Conservation (phyloP, 1,284 basidiomycete genomes). For the Retiboletus fuscus region DNA sequence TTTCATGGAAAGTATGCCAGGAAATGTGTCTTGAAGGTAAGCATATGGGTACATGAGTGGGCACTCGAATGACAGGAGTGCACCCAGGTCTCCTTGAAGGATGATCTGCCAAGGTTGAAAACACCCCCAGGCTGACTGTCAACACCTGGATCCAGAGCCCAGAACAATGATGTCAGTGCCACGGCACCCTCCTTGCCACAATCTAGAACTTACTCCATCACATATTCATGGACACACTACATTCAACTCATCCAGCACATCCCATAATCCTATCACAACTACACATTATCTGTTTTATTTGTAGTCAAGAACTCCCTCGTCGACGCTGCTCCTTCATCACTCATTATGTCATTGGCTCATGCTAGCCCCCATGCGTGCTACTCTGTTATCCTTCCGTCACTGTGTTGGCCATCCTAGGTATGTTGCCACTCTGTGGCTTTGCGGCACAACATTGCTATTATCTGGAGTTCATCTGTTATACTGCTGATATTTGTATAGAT, state of each 20-base stretch:
- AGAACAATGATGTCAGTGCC: slow-evolving; percentile 33
- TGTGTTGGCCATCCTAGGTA: slow-evolving; percentile 32
- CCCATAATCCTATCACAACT: slow-evolving; percentile 40
- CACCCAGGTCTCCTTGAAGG: slow-evolving; percentile 61
- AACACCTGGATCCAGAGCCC: slow-evolving; percentile 44
- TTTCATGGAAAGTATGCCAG: too few relatives aligned
- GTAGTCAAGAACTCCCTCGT: slow-evolving; percentile 46
- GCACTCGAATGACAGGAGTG: slow-evolving; percentile 68
- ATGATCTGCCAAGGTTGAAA: slow-evolving; percentile 67
- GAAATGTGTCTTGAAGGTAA: too few relatives aligned
- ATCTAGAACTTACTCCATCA: slow-evolving; percentile 39
- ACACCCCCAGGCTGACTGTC: slow-evolving; percentile 59
- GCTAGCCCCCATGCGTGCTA: slow-evolving; percentile 22
- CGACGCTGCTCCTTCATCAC: slow-evolving; percentile 28
- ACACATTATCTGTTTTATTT: slow-evolving; percentile 49
- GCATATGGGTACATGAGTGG: slow-evolving; percentile 72
- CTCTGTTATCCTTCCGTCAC: slow-evolving; percentile 24
- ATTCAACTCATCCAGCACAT: slow-evolving; percentile 40
- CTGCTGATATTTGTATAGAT: slow-evolving; percentile 43
- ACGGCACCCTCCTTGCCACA: slow-evolving; percentile 16
- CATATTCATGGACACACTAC: slow-evolving; percentile 48
- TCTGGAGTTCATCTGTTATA: slow-evolving; percentile 35
- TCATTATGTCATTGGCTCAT: slow-evolving; percentile 41
- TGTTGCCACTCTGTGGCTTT: slow-evolving; percentile 9
- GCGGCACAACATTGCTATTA: slow-evolving; percentile 34